Evolutionary conservation across 2,329 filamentous ascomycete species (phyloP), one percentile per base, ranked within the genome.

Genomic region (Sporothrix schenckii): DNA sequence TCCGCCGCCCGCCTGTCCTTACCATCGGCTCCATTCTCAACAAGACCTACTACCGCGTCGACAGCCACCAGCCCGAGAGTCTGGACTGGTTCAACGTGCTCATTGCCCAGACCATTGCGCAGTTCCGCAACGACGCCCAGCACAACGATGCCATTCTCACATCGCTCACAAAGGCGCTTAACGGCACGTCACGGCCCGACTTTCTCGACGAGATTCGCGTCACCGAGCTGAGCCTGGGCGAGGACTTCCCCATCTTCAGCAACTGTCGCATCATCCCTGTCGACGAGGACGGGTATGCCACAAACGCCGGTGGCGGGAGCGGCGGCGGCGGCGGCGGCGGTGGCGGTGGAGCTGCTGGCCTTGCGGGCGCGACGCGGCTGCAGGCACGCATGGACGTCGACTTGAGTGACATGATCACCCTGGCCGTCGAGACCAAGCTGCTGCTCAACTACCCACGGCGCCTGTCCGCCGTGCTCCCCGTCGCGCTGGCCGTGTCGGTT

Each of bases 31-130:
- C 93, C 11, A 97, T 99, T 72, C 86, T 99, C 34, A 91, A 90
- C 75, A 99, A 99, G 82, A 98, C 95, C 27, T 99, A 97, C 80
- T 99, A 99, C 82, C 97, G 97, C 77, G 92, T 95, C 56, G 88
- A 96, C 75, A 93, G 92, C 72, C 95, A 99, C 79, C 95, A 98
- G 80, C 95, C 95, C 0, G 95, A 99, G 80, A 96, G 92, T 71
- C 81, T 99, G 72, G 95, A 99, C 80, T 99, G 95, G 95, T 98
- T 99, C 85, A 99, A 99, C 78, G 95, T 99, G 34, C 84, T 99
- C 69, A 90, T 98, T 67, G 95, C 94, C 2, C 95, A 99, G 81
- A 97, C 95, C 0, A 96, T 99, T 74, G 94, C 95, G 0, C 95
- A 99, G 79, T 92, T 98, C 76, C 87, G 95, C 72, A 92, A 91